Percentiles rank a stretch among this genome's conserved stretches.
Evolutionary conservation across 768 basidiomycete genomes (phyloP).

Genomic region (Xerocomellus amylosporus): DNA sequence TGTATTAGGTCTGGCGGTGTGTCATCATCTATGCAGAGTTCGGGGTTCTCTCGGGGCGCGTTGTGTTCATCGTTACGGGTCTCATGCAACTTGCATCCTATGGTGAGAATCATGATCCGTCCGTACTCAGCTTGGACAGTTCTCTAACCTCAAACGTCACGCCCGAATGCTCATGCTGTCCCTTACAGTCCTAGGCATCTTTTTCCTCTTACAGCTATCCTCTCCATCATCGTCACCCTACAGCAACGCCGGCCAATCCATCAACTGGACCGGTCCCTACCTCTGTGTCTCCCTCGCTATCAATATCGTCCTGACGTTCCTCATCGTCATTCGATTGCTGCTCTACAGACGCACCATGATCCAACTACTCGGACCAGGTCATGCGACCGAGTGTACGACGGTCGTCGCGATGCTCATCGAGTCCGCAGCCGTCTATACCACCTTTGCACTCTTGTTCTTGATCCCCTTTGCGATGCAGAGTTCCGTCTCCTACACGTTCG

Average conservation of each 20-base stretch:
- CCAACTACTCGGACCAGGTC: slow-evolving; percentile 21
- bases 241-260: slow-evolving; percentile 3
- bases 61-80: slow-evolving; percentile 19
- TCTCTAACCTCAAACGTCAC: not conserved
- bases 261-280: slow-evolving; percentile 31
- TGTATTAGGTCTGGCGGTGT: slow-evolving; percentile 29
- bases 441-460: slow-evolving; percentile 26
- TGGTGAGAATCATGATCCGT: slow-evolving; percentile 11
- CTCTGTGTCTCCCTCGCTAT: slow-evolving; percentile 25
- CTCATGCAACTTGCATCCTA: slow-evolving; percentile 27
- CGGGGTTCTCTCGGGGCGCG: slow-evolving; percentile 3
- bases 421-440: slow-evolving; percentile 30
- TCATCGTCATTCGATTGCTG: slow-evolving; percentile 27
- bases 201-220: slow-evolving; percentile 28
- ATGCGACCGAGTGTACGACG: slow-evolving; percentile 24
- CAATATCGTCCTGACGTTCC: slow-evolving; percentile 24
- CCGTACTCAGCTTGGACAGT: not conserved
- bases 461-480: slow-evolving; percentile 24
- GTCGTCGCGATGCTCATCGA: slow-evolving; percentile 28
- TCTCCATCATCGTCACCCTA: slow-evolving; percentile 29
- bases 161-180: not conserved
- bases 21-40: slow-evolving; percentile 27
- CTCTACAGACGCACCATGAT: slow-evolving; percentile 24
- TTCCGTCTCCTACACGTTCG: slow-evolving; percentile 31
- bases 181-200: slow-evolving; percentile 18